phyloP scores from a whole-genome alignment of 306 rosid genomes.

The Aeschynomene evenia region DNA sequence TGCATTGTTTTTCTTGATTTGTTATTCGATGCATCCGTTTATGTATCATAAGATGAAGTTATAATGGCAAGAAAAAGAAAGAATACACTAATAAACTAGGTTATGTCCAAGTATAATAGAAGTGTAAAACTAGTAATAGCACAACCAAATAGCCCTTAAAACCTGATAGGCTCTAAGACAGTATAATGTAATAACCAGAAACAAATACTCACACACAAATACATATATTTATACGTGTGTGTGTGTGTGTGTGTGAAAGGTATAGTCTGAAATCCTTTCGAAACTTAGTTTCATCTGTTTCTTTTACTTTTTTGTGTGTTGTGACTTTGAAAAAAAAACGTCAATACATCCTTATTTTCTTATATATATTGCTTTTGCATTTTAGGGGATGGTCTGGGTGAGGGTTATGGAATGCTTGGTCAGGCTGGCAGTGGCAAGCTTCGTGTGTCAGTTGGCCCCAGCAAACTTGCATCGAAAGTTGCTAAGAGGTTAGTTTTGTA shows the following conservation, averaged over 20 bases:
- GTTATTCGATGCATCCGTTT: neutral
- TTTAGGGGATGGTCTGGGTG: slow-evolving; percentile 94
- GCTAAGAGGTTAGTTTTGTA: slow-evolving; percentile 61
- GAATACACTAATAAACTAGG: neutral
- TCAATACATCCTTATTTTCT: neutral
- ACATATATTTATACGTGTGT: neutral
- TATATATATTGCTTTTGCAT: slow-evolving; percentile 14
- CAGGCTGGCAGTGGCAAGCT: slow-evolving; percentile 89
- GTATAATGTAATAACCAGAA: neutral
- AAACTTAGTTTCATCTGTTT: neutral
- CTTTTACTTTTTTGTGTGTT: neutral
- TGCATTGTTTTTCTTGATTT: neutral
- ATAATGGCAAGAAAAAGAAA: neutral
- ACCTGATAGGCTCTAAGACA: neutral
- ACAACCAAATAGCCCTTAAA: neutral
- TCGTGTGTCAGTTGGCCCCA: slow-evolving; percentile 67
- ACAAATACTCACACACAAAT: no score
- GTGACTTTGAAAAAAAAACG: neutral
- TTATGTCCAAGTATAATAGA: neutral
- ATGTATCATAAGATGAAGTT: neutral
- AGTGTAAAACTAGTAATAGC: neutral
- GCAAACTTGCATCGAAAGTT: slow-evolving; percentile 72
- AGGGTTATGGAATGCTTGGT: slow-evolving; percentile 98
- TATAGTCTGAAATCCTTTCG: slow-evolving; percentile 1
- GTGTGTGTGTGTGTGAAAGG: no score